Evolutionary conservation across 2,329 filamentous ascomycete genomes (phyloP).

Genomic region (Hymenoscyphus albidus): DNA sequence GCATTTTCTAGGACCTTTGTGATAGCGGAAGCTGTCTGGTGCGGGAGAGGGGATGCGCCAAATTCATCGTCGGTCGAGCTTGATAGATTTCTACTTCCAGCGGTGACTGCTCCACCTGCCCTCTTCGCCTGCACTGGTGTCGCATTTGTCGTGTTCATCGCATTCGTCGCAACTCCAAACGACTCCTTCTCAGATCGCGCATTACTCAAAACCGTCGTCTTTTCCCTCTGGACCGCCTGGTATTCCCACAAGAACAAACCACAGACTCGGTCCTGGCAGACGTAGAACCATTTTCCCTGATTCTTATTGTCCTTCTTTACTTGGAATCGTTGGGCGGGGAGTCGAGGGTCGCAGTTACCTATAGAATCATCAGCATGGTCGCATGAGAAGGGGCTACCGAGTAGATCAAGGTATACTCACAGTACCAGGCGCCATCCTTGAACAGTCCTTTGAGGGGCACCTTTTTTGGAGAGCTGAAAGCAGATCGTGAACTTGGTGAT

Average conservation of each 20-base stretch:
- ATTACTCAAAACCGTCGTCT: conserved; percentile 42
- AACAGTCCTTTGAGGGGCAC: conserved; percentile 29
- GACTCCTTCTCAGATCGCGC: conserved; percentile 40
- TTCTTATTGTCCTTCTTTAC: conserved; percentile 49
- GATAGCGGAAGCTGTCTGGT: conserved; percentile 24
- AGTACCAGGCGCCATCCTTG: conserved; percentile 40
- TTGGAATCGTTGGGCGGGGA: conserved; percentile 46
- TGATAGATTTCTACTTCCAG: conserved; percentile 14
- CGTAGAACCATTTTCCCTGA: conserved; percentile 50
- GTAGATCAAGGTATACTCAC: conserved; percentile 20
- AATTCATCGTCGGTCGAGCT: conserved; percentile 26
- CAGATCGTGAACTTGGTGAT: not conserved
- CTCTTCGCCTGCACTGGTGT: conserved; percentile 16
- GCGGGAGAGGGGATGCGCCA: conserved; percentile 26
- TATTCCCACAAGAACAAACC: conserved; percentile 57
- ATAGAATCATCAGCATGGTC: conserved; percentile 10
- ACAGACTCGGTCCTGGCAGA: conserved; percentile 49
- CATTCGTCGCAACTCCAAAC: conserved; percentile 13
- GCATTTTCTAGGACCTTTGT: conserved; percentile 10
- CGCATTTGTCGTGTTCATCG: conserved; percentile 1
- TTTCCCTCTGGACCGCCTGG: conserved; percentile 46
- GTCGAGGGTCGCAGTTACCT: conserved; percentile 50
- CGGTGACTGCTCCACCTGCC: conserved; percentile 17
- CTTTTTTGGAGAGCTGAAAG: not conserved
- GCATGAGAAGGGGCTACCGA: not conserved